Evolutionary conservation across 306 rosid genomes (phyloP).

Genomic region (Trifolium pratense): DNA sequence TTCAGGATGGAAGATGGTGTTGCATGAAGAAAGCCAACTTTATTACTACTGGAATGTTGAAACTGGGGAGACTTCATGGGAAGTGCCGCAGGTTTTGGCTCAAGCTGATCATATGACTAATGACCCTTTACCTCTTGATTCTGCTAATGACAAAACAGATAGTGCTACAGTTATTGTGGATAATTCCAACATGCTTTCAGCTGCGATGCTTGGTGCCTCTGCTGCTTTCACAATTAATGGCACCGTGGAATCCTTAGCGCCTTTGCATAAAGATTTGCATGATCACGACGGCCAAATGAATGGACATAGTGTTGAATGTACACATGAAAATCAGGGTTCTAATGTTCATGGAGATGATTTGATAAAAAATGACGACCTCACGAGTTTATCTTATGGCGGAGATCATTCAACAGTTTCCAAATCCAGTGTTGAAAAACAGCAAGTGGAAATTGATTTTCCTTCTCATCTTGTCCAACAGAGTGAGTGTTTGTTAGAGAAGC

Average conservation of each 20-base stretch:
- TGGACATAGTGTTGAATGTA: slow-evolving; percentile 49
- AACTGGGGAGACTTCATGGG: slow-evolving; percentile 99
- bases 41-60: slow-evolving; percentile 92
- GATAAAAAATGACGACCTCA: slow-evolving; percentile 33
- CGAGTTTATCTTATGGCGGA: slow-evolving; percentile 35
- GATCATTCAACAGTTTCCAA: slow-evolving; percentile 40
- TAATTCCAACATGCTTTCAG: slow-evolving; percentile 44
- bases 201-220: slow-evolving; percentile 42
- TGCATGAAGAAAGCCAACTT: slow-evolving; percentile 88
- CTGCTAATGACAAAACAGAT: slow-evolving; percentile 44
- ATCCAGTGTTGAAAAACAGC: slow-evolving; percentile 48
- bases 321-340: slow-evolving; percentile 49
- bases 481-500: slow-evolving; percentile 70
- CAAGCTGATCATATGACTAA: slow-evolving; percentile 54
- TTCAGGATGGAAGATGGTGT: slow-evolving; percentile 88
- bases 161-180: slow-evolving; percentile 43
- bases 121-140: slow-evolving; percentile 45
- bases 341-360: slow-evolving; percentile 48
- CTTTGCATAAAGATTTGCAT: slow-evolving; percentile 45
- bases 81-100: slow-evolving; percentile 71
- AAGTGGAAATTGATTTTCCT: slow-evolving; percentile 53
- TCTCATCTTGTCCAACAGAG: slow-evolving; percentile 57
- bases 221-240: slow-evolving; percentile 47
- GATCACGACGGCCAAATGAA: slow-evolving; percentile 54
- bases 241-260: slow-evolving; percentile 32